Evolutionary conservation across 192 early-diverging fungal genomes (phyloP).

Genomic region (Dissophora globulifera): DNA sequence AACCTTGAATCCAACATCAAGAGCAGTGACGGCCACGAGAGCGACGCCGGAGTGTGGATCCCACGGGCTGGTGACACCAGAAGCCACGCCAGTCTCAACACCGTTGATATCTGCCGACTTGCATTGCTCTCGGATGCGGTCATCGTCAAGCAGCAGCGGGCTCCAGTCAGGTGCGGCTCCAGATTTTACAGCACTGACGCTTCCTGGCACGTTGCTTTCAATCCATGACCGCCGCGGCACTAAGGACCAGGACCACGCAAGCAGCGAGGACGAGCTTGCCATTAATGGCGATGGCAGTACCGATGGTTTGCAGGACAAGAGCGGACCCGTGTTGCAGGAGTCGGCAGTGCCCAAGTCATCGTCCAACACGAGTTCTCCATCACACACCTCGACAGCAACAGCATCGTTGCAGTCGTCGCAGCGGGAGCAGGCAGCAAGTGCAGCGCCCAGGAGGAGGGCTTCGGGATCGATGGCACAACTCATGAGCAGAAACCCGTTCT

Average conservation of each 20-base stretch:
- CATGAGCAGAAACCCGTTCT: slow-evolving; percentile 16
- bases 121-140: too few relatives aligned
- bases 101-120: not conserved
- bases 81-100: slow-evolving; percentile 13
- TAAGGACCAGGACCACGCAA: not conserved
- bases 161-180: not conserved
- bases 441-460: not conserved
- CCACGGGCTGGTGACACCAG: slow-evolving; percentile 4
- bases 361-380: slow-evolving; percentile 14
- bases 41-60: not conserved
- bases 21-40: not conserved
- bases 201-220: slow-evolving; percentile 10
- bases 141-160: too few relatives aligned
- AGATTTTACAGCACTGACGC: not conserved
- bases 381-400: not conserved
- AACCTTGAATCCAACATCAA: not conserved
- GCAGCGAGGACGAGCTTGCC: too few relatives aligned
- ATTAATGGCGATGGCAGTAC: too few relatives aligned
- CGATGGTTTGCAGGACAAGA: not conserved
- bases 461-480: not conserved
- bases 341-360: slow-evolving; percentile 10
- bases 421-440: not conserved
- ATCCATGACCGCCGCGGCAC: not conserved
- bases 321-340: slow-evolving; percentile 7
- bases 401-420: not conserved